Conservation (phyloP, 768 basidiomycete species). For the Phanerochaete carnosa region DNA sequence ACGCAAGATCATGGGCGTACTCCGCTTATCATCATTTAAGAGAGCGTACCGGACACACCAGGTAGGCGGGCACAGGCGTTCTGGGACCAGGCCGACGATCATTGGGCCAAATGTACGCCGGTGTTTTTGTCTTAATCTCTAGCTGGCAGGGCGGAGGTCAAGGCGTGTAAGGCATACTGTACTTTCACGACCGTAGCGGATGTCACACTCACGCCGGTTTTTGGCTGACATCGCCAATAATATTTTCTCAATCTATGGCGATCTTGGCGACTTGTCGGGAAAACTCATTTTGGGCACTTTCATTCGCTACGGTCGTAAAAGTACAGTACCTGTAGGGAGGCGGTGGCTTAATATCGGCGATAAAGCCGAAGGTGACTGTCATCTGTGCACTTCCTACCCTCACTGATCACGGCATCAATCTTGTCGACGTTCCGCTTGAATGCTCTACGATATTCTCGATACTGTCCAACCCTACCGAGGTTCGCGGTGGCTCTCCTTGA, state of each 20-base stretch:
- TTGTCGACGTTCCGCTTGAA: conserved; percentile 52
- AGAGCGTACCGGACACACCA: neutral
- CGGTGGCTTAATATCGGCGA: neutral
- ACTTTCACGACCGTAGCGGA: no score
- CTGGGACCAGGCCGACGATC: conserved; percentile 66
- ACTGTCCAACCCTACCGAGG: conserved; percentile 38
- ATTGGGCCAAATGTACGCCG: conserved; percentile 62
- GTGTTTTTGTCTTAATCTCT: conserved; percentile 70
- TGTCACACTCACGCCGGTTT: no score
- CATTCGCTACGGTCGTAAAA: no score
- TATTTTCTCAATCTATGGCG: no score
- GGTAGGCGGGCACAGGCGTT: conserved; percentile 43
- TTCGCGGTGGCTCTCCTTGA: conserved; percentile 65
- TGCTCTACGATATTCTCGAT: conserved; percentile 41
- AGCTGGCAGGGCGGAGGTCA: conserved; percentile 85
- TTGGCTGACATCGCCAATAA: no score
- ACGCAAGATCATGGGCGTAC: neutral
- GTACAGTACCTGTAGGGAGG: neutral
- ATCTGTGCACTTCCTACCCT: conserved; percentile 41
- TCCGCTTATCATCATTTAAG: neutral
- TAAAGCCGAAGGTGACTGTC: conserved; percentile 29
- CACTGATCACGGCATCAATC: conserved; percentile 52
- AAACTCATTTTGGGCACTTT: no score
- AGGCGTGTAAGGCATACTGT: conserved; percentile 21
- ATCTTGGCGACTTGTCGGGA: no score